Evolutionary conservation across 441 rosid genomes (phyloP), one percentile per base, ranked within the genome.

Genomic region (Mallotus repandus): DNA sequence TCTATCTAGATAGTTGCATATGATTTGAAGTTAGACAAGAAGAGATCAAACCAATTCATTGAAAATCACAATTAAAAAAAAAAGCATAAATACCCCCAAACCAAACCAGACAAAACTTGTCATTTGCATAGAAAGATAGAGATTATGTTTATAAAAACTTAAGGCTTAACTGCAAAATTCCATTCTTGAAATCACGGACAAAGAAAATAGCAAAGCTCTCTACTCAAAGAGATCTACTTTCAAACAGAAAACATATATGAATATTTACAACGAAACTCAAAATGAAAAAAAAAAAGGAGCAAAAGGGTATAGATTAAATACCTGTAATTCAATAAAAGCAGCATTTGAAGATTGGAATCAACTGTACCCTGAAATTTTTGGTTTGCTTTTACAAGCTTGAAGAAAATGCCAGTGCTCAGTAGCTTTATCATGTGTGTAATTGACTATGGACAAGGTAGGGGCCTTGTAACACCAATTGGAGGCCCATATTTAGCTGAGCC

Each of bases 371-470:
- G 32, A 12, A 12, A 0, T 15, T 50, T 50, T 22, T 50, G 14
- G 49, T 66, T 38, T 66, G 41, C 57, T 66, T 65, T 65, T 32
- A 22, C 2, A 66, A 50, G 56, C n/a, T 49, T 16, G 57, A 48
- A 64, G 53, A 45, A n/a, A 16, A n/a, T 63, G 46, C 7, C 46
- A 43, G 7, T 43, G 46, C 46, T 43, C 3, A 2, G 1, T 29
- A 29, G 32, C 32, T 29, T 29, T 29, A 29, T 29, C 2, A 25
- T 25, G 29, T 29, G 0, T 29, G 32, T 29, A 29, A 25, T 2
- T 29, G 32, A 29, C 1, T 29, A 3, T 29, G 32, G 32, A 29
- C 32, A 29, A 29, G 32, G 3, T 1, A 29, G 32, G 32, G 32
- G 32, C 32, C 3, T 29, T 29, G 32, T 35, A 32, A 45, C 16